Conservation (phyloP, 768 basidiomycete genomes). For the Nevesoporus exiguus region DNA sequence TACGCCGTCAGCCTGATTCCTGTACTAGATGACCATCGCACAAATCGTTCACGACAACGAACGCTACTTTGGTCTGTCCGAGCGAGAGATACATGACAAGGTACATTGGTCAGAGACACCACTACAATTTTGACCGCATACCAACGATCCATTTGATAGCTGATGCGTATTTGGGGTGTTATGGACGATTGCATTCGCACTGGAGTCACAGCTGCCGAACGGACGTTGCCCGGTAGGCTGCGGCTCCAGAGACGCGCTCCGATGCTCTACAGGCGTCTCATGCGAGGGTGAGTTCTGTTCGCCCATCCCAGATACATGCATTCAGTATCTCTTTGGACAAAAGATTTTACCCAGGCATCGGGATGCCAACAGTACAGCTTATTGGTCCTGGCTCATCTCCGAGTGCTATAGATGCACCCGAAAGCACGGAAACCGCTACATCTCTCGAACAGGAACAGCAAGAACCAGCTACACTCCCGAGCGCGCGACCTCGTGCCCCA, state of each 20-base stretch:
- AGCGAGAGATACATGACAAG: conserved; percentile 73
- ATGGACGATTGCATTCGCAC: conserved; percentile 91
- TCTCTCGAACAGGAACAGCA: conserved; percentile 2
- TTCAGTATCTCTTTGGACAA: conserved; percentile 22
- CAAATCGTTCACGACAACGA: conserved; percentile 95
- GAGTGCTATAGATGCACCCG: conserved; percentile 27
- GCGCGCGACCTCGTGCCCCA: conserved; percentile 25
- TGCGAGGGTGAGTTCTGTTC: conserved; percentile 64
- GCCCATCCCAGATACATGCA: neutral
- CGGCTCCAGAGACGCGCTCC: conserved; percentile 79
- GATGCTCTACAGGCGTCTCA: conserved; percentile 82
- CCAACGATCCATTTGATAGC: conserved; percentile 22
- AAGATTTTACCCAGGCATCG: conserved; percentile 53
- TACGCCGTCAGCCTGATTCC: conserved; percentile 6
- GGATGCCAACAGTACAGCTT: conserved; percentile 34
- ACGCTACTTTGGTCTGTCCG: conserved; percentile 70
- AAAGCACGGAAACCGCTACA: neutral
- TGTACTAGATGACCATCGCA: conserved; percentile 78
- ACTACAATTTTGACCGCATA: neutral
- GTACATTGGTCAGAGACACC: conserved; percentile 32
- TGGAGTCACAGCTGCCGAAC: conserved; percentile 78
- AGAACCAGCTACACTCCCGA: neutral
- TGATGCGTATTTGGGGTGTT: conserved; percentile 81
- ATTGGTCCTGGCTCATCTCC: conserved; percentile 31
- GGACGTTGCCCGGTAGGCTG: conserved; percentile 83